A percentile compares a stretch with the other conserved stretches of the same genome.
Evolutionary conservation across 345 rosid genomes (phyloP).

Genomic region (Arabidopsis suecica): DNA sequence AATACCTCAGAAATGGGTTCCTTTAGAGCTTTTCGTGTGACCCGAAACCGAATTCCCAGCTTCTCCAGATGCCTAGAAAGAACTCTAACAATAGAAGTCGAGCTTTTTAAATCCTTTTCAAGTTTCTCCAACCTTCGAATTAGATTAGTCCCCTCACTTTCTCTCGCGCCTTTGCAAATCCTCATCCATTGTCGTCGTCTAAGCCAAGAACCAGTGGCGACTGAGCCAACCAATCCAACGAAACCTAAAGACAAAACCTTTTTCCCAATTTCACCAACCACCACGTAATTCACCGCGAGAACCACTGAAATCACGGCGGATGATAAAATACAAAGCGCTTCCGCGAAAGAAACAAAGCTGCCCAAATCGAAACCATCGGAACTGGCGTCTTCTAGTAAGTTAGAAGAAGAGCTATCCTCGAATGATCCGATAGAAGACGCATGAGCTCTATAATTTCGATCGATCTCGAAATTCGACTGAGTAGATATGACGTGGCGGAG

Average conservation of each 20-base stretch:
- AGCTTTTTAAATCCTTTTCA: constrained; percentile 82
- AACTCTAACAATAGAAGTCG: constrained; percentile 62
- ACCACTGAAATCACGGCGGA: constrained; percentile 58
- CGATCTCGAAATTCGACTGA: constrained; percentile 16
- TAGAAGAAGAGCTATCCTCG: constrained; percentile 39
- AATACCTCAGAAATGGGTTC: constrained; percentile 85
- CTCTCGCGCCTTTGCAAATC: constrained; percentile 53
- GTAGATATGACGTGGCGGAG: constrained; percentile 36
- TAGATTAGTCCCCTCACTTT: constrained; percentile 54
- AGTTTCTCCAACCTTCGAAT: constrained; percentile 75
- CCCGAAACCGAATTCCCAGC: constrained; percentile 84
- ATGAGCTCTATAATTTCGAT: constrained; percentile 23
- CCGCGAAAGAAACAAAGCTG: constrained; percentile 58
- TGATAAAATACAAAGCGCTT: constrained; percentile 61
- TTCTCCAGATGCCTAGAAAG: constrained; percentile 92
- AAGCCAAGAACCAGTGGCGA: constrained; percentile 65
- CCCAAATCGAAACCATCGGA: constrained; percentile 50
- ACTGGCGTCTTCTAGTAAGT: constrained; percentile 17
- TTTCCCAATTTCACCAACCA: constrained; percentile 60
- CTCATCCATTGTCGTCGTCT: constrained; percentile 83
- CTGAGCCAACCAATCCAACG: constrained; percentile 59
- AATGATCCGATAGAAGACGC: constrained; percentile 45
- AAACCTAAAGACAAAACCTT: constrained; percentile 60
- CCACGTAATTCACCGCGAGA: constrained; percentile 56
- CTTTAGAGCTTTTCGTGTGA: constrained; percentile 74